These are phyloP conservation scores for Schwanniomyces vanrijiae DNA, from an alignment of 805 yeast genomes.

Conservation along the genomic window DNA sequence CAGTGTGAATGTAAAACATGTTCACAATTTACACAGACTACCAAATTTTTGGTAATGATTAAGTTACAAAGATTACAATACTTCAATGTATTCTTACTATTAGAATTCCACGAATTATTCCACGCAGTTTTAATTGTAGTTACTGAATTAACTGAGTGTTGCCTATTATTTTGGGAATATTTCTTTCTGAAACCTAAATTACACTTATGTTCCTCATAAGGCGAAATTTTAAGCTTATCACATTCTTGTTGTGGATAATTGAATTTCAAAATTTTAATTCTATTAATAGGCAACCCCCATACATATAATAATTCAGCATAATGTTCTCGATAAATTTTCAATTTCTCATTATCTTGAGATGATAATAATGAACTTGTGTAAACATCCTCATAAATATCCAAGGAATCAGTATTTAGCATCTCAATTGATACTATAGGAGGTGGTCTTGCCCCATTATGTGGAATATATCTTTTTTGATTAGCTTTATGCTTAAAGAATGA, in stretches of 20 bases:
- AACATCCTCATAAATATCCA: conserved; percentile 46
- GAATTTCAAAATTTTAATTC: conserved; percentile 76
- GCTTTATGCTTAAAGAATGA: neutral
- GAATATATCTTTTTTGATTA: neutral
- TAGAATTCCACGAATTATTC: conserved; percentile 32
- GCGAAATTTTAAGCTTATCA: conserved; percentile 13
- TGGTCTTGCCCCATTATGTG: conserved; percentile 12
- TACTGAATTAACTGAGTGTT: conserved; percentile 22
- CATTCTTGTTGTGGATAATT: conserved; percentile 39
- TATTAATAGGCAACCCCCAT: conserved; percentile 83
- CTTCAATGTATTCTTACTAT: conserved; percentile 22
- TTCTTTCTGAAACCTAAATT: conserved; percentile 28
- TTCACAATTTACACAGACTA: conserved; percentile 71
- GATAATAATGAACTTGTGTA: conserved; percentile 42
- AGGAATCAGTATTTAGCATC: conserved; percentile 43
- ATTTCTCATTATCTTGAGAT: conserved; percentile 33
- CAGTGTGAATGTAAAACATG: conserved; percentile 80
- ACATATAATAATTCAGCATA: conserved; percentile 75
- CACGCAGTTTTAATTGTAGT: conserved; percentile 22
- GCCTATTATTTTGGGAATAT: conserved; percentile 15
- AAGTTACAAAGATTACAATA: conserved; percentile 69
- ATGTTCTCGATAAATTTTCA: conserved; percentile 52
- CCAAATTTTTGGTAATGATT: conserved; percentile 57
- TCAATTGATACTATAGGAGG: conserved; percentile 42
- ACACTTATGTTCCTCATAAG: conserved; percentile 35